Evolutionary conservation across 108 stramenopile species (phyloP), one percentile per base, ranked within the genome.

Genomic region (Cyclotella atomus): DNA sequence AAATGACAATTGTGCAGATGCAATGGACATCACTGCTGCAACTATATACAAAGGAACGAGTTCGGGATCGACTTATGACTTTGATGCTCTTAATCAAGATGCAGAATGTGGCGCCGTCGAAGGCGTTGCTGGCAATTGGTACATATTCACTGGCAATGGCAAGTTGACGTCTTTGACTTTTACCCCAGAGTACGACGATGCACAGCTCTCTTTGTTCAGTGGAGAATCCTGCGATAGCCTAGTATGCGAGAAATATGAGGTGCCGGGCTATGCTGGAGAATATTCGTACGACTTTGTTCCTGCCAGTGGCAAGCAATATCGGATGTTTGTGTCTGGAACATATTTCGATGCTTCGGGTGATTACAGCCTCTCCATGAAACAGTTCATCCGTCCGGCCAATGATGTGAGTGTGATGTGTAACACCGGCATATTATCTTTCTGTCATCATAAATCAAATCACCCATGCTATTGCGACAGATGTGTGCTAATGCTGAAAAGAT

Each of bases 191-290:
- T 33, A 33, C 20, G 30, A 5, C 0, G 30, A 23, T n/a, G 6
- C 67, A 5, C 67, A 68, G 21, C 32, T 68, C 4, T 68, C 67
- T 36, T 45, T 68, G 28, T 68, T 68, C 21, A 54, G 67, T 38
- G 67, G 67, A n/a, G n/a, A n/a, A 14, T 5, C 67, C 23, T 68
- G 67, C 33, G 47, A 38, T 35, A 54, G 12, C 24, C 23, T 68
- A 14, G 30, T 35, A 3, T 68, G 67, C 21, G 67, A 54, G 54
- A 16, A 8, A 5, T 30, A 68, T 29, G n/a, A n/a, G n/a, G n/a
- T n/a, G n/a, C n/a, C n/a, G n/a, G n/a, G n/a, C n/a, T 53, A 38
- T 49, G 67, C 45, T 19, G 54, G 52, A 10, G 16, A 7, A 24
- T n/a, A 16, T 12, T 54, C 34, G 23, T 27, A 54, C 17, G 14